Conservation (phyloP, 139 green algal species). For the Chlamydomonas schloesseri region DNA sequence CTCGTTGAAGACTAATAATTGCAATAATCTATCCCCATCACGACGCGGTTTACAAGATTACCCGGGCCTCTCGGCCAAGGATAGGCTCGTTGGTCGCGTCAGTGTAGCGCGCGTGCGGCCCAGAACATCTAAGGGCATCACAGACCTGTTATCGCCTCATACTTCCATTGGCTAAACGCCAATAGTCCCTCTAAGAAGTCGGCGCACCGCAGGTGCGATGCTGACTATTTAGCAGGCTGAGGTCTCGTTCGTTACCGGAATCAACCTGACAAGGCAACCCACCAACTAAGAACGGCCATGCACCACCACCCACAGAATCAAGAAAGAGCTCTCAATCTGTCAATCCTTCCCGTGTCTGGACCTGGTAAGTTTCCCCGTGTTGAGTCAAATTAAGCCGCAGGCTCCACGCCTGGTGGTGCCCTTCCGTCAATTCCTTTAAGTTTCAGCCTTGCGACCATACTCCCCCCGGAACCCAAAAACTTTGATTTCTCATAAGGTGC, state of each 20-base stretch:
- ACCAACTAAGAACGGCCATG: slow-evolving; percentile 90
- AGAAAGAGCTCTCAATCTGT: slow-evolving; percentile 97
- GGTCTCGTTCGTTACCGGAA: slow-evolving; percentile 98
- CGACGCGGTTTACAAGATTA: too few relatives aligned
- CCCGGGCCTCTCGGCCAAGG: slow-evolving; percentile 65
- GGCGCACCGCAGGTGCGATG: slow-evolving; percentile 75
- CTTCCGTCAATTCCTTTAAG: slow-evolving; percentile 96
- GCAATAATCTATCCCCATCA: too few relatives aligned
- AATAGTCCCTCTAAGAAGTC: slow-evolving; percentile 92
- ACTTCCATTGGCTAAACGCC: slow-evolving; percentile 78
- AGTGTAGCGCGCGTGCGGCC: slow-evolving; percentile 99
- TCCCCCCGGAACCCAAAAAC: slow-evolving; percentile 82
- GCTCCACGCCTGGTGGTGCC: slow-evolving; percentile 95
- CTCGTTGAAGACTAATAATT: too few relatives aligned
- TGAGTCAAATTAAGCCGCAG: slow-evolving; percentile 98
- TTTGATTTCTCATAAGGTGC: slow-evolving; percentile 99
- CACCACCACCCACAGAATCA: slow-evolving; percentile 91
- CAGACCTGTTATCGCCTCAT: slow-evolving; percentile 88
- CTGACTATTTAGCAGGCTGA: slow-evolving; percentile 97
- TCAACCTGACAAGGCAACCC: slow-evolving; percentile 97
- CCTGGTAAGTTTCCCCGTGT: slow-evolving; percentile 96
- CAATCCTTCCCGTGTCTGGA: slow-evolving; percentile 96
- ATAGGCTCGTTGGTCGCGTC: slow-evolving; percentile 95
- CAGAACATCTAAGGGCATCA: slow-evolving; percentile 86
- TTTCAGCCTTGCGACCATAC: slow-evolving; percentile 74